Evolutionary conservation across 257 asterid species (phyloP).

Genomic region (Nicotiana obtusifolia): DNA sequence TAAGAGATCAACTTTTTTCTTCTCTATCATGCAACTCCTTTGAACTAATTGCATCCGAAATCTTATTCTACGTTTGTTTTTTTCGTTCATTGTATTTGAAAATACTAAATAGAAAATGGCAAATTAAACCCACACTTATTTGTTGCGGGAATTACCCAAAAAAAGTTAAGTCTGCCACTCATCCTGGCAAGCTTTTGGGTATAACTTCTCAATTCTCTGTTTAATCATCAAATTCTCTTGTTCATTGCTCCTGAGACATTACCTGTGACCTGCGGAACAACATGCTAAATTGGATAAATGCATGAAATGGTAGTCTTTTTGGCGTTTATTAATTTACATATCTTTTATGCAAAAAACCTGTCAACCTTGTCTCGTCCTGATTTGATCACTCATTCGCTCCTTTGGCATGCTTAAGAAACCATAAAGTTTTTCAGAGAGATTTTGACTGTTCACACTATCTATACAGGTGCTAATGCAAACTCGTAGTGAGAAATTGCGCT

Average conservation of each 20-base stretch:
- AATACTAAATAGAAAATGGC: background rate
- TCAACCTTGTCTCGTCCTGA: background rate
- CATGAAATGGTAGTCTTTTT: background rate
- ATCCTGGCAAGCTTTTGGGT: background rate
- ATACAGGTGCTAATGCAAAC: slow-evolving; percentile 90
- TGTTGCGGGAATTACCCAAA: background rate
- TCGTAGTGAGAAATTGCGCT: slow-evolving; percentile 70
- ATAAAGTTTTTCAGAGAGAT: background rate
- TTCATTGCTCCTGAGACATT: background rate
- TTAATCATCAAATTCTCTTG: background rate
- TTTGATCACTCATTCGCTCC: background rate
- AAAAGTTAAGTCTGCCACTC: background rate
- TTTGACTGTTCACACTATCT: background rate
- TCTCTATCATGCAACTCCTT: background rate
- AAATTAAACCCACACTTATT: background rate
- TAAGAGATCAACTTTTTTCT: background rate
- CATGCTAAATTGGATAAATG: background rate
- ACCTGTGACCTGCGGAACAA: background rate
- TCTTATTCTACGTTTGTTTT: background rate
- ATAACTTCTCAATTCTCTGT: background rate
- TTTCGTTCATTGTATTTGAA: background rate
- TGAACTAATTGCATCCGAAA: background rate
- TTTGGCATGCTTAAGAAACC: background rate
- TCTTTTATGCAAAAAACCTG: background rate
- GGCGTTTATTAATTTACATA: background rate